These are phyloP conservation scores for Geotrichum macrosporum DNA, from an alignment of 1,139 yeast genomes.

Conservation along the genomic window DNA sequence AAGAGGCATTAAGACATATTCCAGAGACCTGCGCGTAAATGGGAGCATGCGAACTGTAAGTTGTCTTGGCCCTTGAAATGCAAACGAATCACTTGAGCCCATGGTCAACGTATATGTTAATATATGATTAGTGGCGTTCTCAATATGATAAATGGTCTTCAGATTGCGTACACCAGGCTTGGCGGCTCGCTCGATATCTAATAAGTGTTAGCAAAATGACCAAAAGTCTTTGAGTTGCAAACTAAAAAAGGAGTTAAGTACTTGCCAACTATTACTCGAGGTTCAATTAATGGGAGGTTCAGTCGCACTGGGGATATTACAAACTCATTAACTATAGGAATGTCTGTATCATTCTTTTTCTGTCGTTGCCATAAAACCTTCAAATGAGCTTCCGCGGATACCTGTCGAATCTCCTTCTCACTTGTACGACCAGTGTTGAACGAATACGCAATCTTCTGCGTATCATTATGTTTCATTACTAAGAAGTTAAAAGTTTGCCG, in stretches of 20 bases:
- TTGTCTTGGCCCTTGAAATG: slow-evolving; percentile 40
- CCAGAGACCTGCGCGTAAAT: slow-evolving; percentile 49
- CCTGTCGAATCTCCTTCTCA: slow-evolving; percentile 31
- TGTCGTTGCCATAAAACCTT: slow-evolving; percentile 34
- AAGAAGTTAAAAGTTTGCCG: not conserved
- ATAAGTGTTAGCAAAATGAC: slow-evolving; percentile 16
- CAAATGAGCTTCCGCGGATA: slow-evolving; percentile 35
- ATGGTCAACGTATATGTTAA: slow-evolving; percentile 56
- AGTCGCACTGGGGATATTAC: slow-evolving; percentile 36
- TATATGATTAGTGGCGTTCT: slow-evolving; percentile 68
- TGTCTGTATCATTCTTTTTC: slow-evolving; percentile 20
- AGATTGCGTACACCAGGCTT: slow-evolving; percentile 4
- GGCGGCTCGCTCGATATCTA: slow-evolving; percentile 11
- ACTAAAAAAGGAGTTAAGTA: slow-evolving; percentile 28
- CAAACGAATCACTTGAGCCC: slow-evolving; percentile 40
- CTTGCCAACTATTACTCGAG: slow-evolving; percentile 52
- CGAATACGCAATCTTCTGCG: slow-evolving; percentile 25
- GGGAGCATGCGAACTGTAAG: slow-evolving; percentile 55
- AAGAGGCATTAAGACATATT: slow-evolving; percentile 38
- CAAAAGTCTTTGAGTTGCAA: no score
- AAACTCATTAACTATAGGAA: slow-evolving; percentile 27
- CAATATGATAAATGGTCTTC: slow-evolving; percentile 47
- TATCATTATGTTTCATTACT: slow-evolving; percentile 32
- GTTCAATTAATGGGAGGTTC: slow-evolving; percentile 61
- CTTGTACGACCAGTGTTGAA: slow-evolving; percentile 32